These are phyloP conservation scores for Phytophthora syringae DNA, from an alignment of 352 stramenopile species.

Conservation along the genomic window DNA sequence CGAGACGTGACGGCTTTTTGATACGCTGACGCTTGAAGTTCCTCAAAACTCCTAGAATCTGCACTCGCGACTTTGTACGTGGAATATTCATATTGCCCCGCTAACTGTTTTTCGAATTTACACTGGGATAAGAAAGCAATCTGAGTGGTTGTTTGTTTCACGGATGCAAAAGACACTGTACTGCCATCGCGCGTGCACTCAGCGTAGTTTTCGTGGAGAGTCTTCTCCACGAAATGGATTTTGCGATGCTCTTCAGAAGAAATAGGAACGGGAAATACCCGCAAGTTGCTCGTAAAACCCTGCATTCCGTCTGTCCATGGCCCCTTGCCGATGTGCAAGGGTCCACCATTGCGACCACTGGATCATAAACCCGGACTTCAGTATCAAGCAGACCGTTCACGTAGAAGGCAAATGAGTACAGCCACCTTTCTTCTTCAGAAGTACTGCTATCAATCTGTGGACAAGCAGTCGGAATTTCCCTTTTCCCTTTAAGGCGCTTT, in stretches of 20 bases:
- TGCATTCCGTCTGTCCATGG: slow-evolving; percentile 72
- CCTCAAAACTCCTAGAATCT: slow-evolving; percentile 5
- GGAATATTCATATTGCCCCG: not conserved
- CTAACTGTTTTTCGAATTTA: not conserved
- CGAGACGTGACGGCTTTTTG: slow-evolving; percentile 7
- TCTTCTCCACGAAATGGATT: slow-evolving; percentile 36
- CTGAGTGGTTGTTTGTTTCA: slow-evolving; percentile 21
- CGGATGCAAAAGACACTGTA: not conserved
- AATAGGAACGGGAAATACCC: slow-evolving; percentile 46
- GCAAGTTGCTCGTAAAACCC: slow-evolving; percentile 70
- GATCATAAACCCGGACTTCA: slow-evolving; percentile 47
- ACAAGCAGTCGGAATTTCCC: slow-evolving; percentile 13
- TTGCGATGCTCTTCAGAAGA: slow-evolving; percentile 32
- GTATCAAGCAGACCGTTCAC: slow-evolving; percentile 70
- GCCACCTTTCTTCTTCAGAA: slow-evolving; percentile 24
- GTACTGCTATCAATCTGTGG: not conserved
- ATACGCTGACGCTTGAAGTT: slow-evolving; percentile 17
- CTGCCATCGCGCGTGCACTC: not conserved
- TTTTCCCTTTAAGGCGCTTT: not conserved
- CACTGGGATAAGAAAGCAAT: slow-evolving; percentile 55
- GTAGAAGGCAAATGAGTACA: slow-evolving; percentile 60
- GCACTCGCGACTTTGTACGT: not conserved
- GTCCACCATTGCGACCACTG: slow-evolving; percentile 56
- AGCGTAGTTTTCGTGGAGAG: slow-evolving; percentile 32
- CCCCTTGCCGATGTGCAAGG: slow-evolving; percentile 69